Evolutionary conservation across 2,329 filamentous ascomycete species (phyloP).

Genomic region (Rhexocercosporidium sp.): DNA sequence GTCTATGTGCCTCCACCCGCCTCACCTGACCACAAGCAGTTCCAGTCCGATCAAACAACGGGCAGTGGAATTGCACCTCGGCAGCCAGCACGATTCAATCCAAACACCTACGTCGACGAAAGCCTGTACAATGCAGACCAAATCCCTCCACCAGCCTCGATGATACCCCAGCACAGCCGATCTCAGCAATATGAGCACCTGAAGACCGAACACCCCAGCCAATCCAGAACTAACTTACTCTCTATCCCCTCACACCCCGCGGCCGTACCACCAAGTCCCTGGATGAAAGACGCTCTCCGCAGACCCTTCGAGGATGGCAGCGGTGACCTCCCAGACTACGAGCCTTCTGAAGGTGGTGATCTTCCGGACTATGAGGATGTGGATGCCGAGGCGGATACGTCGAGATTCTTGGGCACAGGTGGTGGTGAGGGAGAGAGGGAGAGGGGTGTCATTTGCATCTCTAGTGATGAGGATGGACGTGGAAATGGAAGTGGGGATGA

Average conservation of each 20-base stretch:
- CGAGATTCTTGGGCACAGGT: not conserved
- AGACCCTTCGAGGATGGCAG: not conserved
- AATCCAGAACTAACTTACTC: not conserved
- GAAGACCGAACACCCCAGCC: not conserved
- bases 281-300: not conserved
- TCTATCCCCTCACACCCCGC: not conserved
- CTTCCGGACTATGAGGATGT: not conserved
- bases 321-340: not conserved
- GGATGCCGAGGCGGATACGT: not conserved
- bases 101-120: conserved; percentile 2
- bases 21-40: not conserved
- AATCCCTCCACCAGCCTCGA: not conserved
- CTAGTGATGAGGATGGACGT: not conserved
- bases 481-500: not conserved
- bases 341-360: not conserved
- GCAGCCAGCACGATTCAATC: not conserved
- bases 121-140: not conserved
- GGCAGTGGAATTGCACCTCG: not conserved
- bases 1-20: not conserved
- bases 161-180: not conserved
- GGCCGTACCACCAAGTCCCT: not conserved
- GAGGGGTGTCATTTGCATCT: not conserved
- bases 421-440: not conserved
- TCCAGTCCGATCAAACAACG: not conserved
- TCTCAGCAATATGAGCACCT: not conserved